These are phyloP conservation scores for Geopyxis carbonaria DNA, from an alignment of 495 filamentous ascomycete species.

Conservation along the genomic window DNA sequence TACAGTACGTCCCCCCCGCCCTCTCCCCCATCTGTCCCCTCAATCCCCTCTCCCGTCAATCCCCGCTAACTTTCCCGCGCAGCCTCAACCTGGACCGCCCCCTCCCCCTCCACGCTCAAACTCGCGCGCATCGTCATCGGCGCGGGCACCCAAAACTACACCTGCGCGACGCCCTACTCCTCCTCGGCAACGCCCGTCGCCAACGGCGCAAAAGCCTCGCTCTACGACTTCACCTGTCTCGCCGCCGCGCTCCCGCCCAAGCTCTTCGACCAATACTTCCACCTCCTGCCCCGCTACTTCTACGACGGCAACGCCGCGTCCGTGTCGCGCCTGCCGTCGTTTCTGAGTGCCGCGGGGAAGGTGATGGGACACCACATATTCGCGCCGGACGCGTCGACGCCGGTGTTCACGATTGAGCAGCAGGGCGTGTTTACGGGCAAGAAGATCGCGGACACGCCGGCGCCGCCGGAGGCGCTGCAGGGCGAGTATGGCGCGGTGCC, in stretches of 20 bases:
- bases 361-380: constrained; percentile 59
- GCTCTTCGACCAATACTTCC: no score
- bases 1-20: no score
- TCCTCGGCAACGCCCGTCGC: constrained; percentile 38
- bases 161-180: constrained; percentile 45
- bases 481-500: constrained; percentile 50
- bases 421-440: constrained; percentile 45
- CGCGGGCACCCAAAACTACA: constrained; percentile 85
- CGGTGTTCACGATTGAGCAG: constrained; percentile 55
- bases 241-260: constrained; percentile 49
- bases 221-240: constrained; percentile 77
- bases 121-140: constrained; percentile 50
- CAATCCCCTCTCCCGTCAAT: background rate
- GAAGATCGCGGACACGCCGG: constrained; percentile 36
- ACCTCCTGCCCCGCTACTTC: no score
- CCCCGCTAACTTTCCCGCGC: background rate
- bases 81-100: background rate
- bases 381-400: constrained; percentile 44
- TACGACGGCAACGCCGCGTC: no score
- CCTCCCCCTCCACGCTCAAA: background rate
- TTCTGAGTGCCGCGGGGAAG: background rate
- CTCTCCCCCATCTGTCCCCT: constrained; percentile 1
- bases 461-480: constrained; percentile 39
- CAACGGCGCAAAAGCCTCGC: constrained; percentile 61
- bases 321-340: background rate